These are phyloP conservation scores for Puccinia polysora DNA, from an alignment of 1,284 basidiomycete species.

Conservation along the genomic window DNA sequence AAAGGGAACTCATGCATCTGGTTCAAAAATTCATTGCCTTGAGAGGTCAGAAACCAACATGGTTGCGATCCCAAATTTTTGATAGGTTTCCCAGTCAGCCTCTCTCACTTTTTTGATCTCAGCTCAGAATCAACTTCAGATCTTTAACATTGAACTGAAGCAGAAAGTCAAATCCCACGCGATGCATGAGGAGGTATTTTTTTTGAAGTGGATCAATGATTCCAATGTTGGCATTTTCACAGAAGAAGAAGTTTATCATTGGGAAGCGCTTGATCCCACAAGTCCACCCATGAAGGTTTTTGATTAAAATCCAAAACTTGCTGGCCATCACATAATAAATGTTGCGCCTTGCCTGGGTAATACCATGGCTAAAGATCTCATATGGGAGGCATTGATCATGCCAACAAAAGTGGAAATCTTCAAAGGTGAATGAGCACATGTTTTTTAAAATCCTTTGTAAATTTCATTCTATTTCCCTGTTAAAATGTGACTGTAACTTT, in stretches of 20 bases:
- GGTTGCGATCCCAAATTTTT: not conserved
- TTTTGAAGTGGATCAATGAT: conserved; percentile 98
- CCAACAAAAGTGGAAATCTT: too few species aligned
- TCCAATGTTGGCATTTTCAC: conserved; percentile 92
- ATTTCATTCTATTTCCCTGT: too few species aligned
- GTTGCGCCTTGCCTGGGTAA: conserved; percentile 79
- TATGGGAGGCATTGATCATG: too few species aligned
- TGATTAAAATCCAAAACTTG: conserved; percentile 90
- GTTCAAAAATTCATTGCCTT: conserved; percentile 94
- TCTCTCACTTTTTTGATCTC: conserved; percentile 52
- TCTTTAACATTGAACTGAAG: conserved; percentile 97
- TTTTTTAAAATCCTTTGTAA: too few species aligned
- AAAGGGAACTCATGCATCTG: conserved; percentile 98
- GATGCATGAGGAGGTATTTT: conserved; percentile 89
- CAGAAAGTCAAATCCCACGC: conserved; percentile 94
- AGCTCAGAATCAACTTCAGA: conserved; percentile 91
- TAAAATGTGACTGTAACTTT: too few species aligned
- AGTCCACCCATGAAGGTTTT: conserved; percentile 81
- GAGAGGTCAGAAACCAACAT: conserved; percentile 33
- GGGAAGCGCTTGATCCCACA: conserved; percentile 61
- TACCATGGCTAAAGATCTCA: too few species aligned
- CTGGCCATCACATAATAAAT: conserved; percentile 98
- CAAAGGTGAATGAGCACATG: too few species aligned
- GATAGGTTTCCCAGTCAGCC: conserved; percentile 49
- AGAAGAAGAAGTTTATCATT: conserved; percentile 88